Evolutionary conservation across 176 grass and related monocot species (phyloP).

Genomic region (Themeda triandra): DNA sequence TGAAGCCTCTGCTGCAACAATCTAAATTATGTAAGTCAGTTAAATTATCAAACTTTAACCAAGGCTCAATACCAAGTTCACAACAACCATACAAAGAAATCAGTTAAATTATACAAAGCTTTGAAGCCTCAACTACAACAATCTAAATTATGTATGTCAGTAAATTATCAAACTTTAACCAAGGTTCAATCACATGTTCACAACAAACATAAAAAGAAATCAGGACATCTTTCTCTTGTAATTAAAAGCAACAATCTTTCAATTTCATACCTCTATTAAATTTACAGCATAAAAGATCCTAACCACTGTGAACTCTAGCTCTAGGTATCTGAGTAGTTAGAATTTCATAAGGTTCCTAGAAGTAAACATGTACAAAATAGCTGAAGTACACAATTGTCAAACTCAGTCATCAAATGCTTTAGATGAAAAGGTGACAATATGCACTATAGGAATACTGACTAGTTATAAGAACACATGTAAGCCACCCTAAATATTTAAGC

Average conservation of each 20-base stretch:
- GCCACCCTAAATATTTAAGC: neutral
- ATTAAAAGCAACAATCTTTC: neutral
- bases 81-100: conserved; percentile 24
- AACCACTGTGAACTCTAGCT: conserved; percentile 13
- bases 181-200: neutral
- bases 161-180: conserved; percentile 26
- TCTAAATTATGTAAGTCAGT: conserved; percentile 66
- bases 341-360: neutral
- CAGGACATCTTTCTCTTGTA: neutral
- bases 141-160: conserved; percentile 68
- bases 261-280: conserved; percentile 1
- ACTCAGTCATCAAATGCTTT: neutral
- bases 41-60: conserved; percentile 26
- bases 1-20: conserved; percentile 84
- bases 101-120: conserved; percentile 52
- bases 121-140: conserved; percentile 80
- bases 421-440: neutral
- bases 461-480: neutral
- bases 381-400: neutral
- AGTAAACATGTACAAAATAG: neutral
- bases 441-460: too few relatives aligned
- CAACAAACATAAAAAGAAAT: neutral
- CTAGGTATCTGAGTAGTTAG: neutral
- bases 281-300: conserved; percentile 4
- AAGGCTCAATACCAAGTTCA: neutral